Percentiles rank a stretch among this genome's conserved stretches.
Evolutionary conservation across 306 rosid genomes (phyloP).

Genomic region (Pyrus pyrifolia): DNA sequence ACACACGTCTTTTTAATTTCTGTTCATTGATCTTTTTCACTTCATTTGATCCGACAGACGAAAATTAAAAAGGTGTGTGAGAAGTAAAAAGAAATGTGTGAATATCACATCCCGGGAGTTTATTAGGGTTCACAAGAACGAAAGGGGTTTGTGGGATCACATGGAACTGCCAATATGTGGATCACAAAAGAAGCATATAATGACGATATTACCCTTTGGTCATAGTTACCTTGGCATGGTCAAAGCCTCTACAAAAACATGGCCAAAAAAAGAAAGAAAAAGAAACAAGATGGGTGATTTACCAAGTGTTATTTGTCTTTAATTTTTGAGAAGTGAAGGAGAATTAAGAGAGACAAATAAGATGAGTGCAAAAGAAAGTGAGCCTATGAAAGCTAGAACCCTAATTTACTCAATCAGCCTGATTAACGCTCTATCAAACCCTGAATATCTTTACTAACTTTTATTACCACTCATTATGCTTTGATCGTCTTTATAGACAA

Average conservation of each 20-base stretch:
- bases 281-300: not conserved
- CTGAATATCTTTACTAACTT: not conserved
- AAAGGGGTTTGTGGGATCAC: slow-evolving; percentile 1
- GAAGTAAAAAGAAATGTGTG: no score
- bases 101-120: not conserved
- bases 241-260: not conserved
- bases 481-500: not conserved
- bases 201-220: slow-evolving; percentile 4
- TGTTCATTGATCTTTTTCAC: no score
- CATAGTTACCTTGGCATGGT: not conserved
- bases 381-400: not conserved
- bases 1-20: no score
- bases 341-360: no score
- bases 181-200: slow-evolving; percentile 15
- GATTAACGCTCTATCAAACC: not conserved
- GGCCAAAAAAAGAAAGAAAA: not conserved
- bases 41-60: no score
- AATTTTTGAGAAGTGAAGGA: no score
- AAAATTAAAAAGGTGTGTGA: no score
- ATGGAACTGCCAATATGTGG: not conserved
- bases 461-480: not conserved
- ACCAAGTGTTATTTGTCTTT: not conserved
- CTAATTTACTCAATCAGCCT: not conserved
- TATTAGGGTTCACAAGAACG: slow-evolving; percentile 25
- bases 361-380: no score